Percentiles rank a stretch among this genome's conserved stretches.
Evolutionary conservation across 2,329 filamentous ascomycete genomes (phyloP).

Genomic region (Tolypocladium nubicola): DNA sequence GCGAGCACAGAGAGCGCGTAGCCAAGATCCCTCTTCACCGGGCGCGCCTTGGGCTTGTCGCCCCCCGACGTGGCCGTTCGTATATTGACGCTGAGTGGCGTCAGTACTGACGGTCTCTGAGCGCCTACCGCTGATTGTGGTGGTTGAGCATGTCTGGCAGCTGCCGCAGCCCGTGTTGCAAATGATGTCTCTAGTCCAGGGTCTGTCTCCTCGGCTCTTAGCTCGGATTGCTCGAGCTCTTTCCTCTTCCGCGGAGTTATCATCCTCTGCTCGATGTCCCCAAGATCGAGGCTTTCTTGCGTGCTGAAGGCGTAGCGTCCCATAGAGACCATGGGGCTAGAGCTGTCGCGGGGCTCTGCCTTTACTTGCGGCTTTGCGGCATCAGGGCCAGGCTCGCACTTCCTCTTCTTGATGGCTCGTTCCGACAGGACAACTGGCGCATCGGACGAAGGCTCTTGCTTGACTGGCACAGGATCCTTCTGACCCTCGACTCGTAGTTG

Average conservation of each 20-base stretch:
- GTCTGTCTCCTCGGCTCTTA: background rate
- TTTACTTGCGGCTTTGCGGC: conserved; percentile 27
- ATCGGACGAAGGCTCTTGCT: conserved; percentile 45
- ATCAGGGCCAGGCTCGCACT: conserved; percentile 14
- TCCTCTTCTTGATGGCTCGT: conserved; percentile 37
- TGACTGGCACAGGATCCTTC: conserved; percentile 19
- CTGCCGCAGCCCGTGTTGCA: conserved; percentile 9
- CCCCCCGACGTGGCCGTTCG: conserved; percentile 11
- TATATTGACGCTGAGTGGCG: conserved; percentile 25
- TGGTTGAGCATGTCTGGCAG: conserved; percentile 9
- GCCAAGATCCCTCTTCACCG: conserved; percentile 14
- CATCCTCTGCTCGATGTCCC: conserved; percentile 20
- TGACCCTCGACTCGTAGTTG: conserved; percentile 7
- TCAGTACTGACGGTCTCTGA: conserved; percentile 19
- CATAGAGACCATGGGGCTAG: conserved; percentile 16
- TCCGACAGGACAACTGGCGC: conserved; percentile 39
- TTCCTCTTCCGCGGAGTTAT: conserved; percentile 25
- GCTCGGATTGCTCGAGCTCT: conserved; percentile 9
- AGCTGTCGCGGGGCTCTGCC: conserved; percentile 20
- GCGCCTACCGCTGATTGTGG: conserved; percentile 3
- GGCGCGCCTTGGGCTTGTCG: conserved; percentile 9
- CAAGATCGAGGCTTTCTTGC: conserved; percentile 50
- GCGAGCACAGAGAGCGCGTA: conserved; percentile 32
- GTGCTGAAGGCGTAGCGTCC: conserved; percentile 19
- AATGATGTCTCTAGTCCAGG: conserved; percentile 1